Conservation (phyloP, 2,329 filamentous ascomycete genomes). For the Tolypocladium paradoxum region DNA sequence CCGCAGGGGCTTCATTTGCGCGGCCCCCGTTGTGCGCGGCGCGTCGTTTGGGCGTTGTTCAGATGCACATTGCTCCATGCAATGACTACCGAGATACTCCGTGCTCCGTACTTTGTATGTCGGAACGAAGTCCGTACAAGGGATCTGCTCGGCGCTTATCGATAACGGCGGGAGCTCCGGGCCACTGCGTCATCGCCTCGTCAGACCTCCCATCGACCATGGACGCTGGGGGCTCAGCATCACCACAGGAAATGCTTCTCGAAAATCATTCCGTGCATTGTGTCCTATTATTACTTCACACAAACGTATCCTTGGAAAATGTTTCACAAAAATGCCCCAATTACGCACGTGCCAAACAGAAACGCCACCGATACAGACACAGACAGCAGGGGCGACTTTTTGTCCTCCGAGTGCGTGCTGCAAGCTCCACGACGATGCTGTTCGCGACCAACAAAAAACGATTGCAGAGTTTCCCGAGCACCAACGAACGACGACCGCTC, state of each 20-base stretch:
- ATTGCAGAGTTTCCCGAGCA: not conserved
- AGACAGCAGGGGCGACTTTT: not conserved
- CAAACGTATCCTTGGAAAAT: not conserved
- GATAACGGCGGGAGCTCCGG: not conserved
- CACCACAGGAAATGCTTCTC: not conserved
- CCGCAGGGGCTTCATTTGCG: slow-evolving; percentile 19
- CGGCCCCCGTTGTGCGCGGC: not conserved
- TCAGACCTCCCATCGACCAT: not conserved
- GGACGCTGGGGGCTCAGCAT: not conserved
- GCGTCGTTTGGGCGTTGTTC: not conserved
- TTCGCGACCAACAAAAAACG: not conserved
- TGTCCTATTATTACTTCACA: not conserved
- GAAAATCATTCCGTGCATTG: not conserved
- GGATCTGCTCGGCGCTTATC: not conserved
- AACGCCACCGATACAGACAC: not conserved
- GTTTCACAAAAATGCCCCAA: not conserved
- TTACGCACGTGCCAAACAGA: not conserved
- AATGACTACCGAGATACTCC: too few relatives aligned
- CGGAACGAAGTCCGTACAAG: too few relatives aligned
- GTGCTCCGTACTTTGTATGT: too few relatives aligned
- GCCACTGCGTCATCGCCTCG: not conserved
- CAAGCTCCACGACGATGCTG: not conserved
- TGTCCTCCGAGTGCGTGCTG: not conserved
- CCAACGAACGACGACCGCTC: not conserved
- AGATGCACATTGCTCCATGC: not conserved